Evolutionary conservation across 331 rosid genomes (phyloP).

Genomic region (Malus hybrid): DNA sequence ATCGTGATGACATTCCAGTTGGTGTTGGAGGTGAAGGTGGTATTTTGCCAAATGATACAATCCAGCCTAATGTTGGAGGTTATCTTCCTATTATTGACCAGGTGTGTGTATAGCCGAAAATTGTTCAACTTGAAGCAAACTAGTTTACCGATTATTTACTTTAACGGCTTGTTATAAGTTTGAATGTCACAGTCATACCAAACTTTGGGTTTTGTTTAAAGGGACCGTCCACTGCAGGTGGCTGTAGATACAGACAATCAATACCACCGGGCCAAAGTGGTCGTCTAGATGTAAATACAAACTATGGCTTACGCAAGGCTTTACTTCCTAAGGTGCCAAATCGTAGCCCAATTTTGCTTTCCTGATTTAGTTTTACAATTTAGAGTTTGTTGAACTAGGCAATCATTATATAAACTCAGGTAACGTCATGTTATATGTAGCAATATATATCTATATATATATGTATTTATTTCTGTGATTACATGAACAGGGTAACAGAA

Average conservation of each 20-base stretch:
- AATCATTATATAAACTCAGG: not conserved
- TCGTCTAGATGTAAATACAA: conserved; percentile 7
- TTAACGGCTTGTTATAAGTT: not conserved
- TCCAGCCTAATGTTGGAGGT: conserved; percentile 14
- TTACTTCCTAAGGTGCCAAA: conserved; percentile 15
- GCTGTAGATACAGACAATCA: conserved; percentile 13
- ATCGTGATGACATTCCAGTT: conserved; percentile 5
- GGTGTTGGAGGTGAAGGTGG: conserved; percentile 19
- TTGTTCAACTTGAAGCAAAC: not conserved
- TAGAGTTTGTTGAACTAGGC: not conserved
- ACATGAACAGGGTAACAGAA: conserved; percentile 6
- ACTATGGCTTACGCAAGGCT: conserved; percentile 8
- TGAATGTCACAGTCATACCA: not conserved
- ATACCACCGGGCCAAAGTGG: conserved; percentile 6
- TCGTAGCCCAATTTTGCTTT: not conserved
- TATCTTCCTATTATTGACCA: conserved; percentile 13
- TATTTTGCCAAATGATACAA: conserved; percentile 3
- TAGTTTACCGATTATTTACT: not conserved
- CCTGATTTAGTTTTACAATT: not conserved
- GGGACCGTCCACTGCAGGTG: conserved; percentile 7
- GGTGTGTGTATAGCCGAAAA: not conserved
- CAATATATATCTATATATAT: not conserved
- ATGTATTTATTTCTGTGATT: not conserved
- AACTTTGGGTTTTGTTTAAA: not conserved
- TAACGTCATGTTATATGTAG: not conserved